Percentiles rank a stretch among this genome's conserved stretches.
Evolutionary conservation across 371 early-diverging fungal species (phyloP).

Genomic region (Rhizopus stolonifer): DNA sequence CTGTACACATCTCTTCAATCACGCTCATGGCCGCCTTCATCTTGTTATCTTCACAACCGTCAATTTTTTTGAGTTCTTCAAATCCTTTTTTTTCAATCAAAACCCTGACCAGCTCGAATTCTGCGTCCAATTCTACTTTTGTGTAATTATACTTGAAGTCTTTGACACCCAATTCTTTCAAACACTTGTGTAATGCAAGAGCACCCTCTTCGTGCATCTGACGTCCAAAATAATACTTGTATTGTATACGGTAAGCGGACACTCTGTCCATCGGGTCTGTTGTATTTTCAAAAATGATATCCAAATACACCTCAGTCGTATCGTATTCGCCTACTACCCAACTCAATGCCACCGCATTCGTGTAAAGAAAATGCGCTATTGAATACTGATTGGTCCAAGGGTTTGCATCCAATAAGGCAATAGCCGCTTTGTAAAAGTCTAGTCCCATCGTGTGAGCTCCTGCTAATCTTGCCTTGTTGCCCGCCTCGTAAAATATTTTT

Average conservation of each 20-base stretch:
- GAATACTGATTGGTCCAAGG: conserved; percentile 28
- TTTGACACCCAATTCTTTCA: conserved; percentile 30
- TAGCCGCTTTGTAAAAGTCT: conserved; percentile 34
- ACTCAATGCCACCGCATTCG: conserved; percentile 35
- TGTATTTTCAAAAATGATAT: conserved; percentile 30
- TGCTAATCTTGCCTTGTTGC: conserved; percentile 33
- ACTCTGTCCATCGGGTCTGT: conserved; percentile 37
- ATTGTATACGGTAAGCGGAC: conserved; percentile 35
- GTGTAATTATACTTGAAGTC: conserved; percentile 13
- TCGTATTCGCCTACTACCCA: conserved; percentile 43
- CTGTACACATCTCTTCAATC: conserved; percentile 40
- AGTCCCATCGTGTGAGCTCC: conserved; percentile 47
- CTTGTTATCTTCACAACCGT: conserved; percentile 23
- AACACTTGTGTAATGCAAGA: conserved; percentile 25
- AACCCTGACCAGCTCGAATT: conserved; percentile 15
- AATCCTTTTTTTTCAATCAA: conserved; percentile 21
- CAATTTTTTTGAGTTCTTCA: conserved; percentile 15
- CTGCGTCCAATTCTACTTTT: conserved; percentile 14
- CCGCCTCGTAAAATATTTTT: conserved; percentile 33
- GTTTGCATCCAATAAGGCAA: conserved; percentile 14
- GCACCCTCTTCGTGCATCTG: conserved; percentile 37
- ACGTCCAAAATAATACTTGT: conserved; percentile 34
- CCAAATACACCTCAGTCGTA: conserved; percentile 27
- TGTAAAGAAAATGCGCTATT: conserved; percentile 27
- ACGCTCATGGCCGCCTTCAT: conserved; percentile 30